phyloP scores from a whole-genome alignment of 257 asterid species.

The Lycium barbarum region DNA sequence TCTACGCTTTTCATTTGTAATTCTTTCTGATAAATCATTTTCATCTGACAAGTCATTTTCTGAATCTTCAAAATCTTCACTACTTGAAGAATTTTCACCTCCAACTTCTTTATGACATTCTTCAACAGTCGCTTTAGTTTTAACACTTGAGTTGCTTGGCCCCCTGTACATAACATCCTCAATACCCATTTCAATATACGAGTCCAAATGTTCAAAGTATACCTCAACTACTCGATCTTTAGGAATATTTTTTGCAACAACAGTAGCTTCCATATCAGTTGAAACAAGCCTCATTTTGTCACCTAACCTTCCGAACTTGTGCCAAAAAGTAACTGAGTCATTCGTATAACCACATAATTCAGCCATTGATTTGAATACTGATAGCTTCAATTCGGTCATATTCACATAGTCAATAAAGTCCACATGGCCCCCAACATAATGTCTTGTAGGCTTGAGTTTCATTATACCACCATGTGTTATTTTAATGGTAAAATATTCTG shows the following conservation, averaged over 20 bases:
- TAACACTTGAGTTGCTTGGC: background rate
- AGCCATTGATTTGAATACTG: background rate
- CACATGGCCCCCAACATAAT: no score
- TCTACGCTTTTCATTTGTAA: background rate
- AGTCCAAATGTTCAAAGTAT: no score
- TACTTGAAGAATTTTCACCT: no score
- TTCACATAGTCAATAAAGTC: background rate
- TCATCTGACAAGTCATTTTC: no score
- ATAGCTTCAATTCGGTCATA: no score
- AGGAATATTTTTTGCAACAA: background rate
- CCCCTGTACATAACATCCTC: background rate
- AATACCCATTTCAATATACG: no score
- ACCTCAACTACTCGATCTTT: background rate
- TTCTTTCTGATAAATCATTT: no score
- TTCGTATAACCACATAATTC: background rate
- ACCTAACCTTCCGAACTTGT: background rate
- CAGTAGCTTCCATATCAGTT: background rate
- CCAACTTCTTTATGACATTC: background rate
- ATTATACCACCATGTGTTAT: background rate
- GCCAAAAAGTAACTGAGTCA: background rate
- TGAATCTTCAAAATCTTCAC: no score
- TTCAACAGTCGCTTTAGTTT: background rate
- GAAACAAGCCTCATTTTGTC: background rate
- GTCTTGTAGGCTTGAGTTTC: no score
- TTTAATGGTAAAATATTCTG: background rate